A percentile compares a stretch with the other conserved stretches of the same genome.
Evolutionary conservation across 2,329 filamentous ascomycete genomes (phyloP).

Genomic region (Aspergillus sp.): DNA sequence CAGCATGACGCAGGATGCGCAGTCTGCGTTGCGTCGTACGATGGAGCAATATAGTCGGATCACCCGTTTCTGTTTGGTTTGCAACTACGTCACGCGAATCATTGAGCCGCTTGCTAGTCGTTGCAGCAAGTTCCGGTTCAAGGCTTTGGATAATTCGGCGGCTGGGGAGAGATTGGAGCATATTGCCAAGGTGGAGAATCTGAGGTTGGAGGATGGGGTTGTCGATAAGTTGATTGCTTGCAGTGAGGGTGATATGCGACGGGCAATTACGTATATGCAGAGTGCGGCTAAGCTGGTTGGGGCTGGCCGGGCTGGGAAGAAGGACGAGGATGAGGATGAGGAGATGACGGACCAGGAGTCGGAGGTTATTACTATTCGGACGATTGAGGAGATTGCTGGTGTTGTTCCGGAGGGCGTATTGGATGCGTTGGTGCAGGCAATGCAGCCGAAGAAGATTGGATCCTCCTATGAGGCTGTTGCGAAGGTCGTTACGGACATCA

Average conservation of each 20-base stretch:
- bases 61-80: conserved; percentile 94
- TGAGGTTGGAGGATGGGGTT: conserved; percentile 75
- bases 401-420: conserved; percentile 81
- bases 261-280: conserved; percentile 94
- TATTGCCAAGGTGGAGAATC: conserved; percentile 78
- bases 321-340: conserved; percentile 57
- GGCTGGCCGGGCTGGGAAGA: conserved; percentile 52
- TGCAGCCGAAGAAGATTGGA: conserved; percentile 69
- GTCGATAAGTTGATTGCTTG: conserved; percentile 81
- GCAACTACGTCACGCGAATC: conserved; percentile 97
- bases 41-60: conserved; percentile 99
- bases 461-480: conserved; percentile 73
- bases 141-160: conserved; percentile 85
- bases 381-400: conserved; percentile 92
- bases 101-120: conserved; percentile 92
- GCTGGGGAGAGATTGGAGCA: conserved; percentile 76
- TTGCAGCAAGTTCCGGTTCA: conserved; percentile 97
- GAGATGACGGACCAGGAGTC: conserved; percentile 60
- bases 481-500: conserved; percentile 81
- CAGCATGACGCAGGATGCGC: conserved; percentile 98
- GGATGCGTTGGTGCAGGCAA: conserved; percentile 68
- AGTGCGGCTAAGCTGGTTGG: conserved; percentile 88
- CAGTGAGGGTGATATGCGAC: conserved; percentile 90
- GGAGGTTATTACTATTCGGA: conserved; percentile 68
- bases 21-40: conserved; percentile 85